Evolutionary conservation across 371 early-diverging fungal species (phyloP), one percentile per base, ranked within the genome.

Genomic region (Mortierella sp.): DNA sequence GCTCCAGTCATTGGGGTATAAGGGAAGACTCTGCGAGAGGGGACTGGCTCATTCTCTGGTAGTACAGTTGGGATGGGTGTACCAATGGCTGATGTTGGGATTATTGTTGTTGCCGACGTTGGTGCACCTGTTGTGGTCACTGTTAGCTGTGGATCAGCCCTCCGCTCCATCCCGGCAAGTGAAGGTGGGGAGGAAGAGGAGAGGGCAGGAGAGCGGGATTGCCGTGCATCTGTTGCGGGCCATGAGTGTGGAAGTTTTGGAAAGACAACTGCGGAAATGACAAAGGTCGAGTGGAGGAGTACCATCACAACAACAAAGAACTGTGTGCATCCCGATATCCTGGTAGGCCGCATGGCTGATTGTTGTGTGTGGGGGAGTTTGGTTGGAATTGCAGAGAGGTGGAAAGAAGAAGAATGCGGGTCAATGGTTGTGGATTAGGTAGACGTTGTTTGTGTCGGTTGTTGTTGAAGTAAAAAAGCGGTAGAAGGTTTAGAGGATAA

Each of bases 1-100:
- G 82, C 85, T 2, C 85, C 85, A 18, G 85, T 85, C 68, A 27
- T 60, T 14, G 85, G 85, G 5, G 85, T 79, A 44, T 79, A 81
- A 12, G 82, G 85, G 43, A 81, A 81, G 24, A 71, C 55, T 38
- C 82, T 75, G 46, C 55, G 65, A 14, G 78, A 70, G 4, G 55
- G 71, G 46, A 76, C 78, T 1, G 76, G 73, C 27, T 78, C 75
- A 35, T 75, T 75, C 41, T 84, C 70, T 29, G 84, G 84, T 14
- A 81, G 75, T 16, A 63, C 41, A 8, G 68, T 14, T 24, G 78
- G 58, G 16, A 65, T n/a, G 10, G 55, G 70, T 24, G 70, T 24
- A 41, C 4, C 41, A 7, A 27, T 38, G 12, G 21, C 6, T 35
- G 54, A 12, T 58, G 29, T 27, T 58, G 58, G n/a, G 16, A 16